A percentile compares a stretch with the other conserved stretches of the same genome.
Evolutionary conservation across 495 filamentous ascomycete species (phyloP).

Genomic region (Talaromyces trachyspermus): DNA sequence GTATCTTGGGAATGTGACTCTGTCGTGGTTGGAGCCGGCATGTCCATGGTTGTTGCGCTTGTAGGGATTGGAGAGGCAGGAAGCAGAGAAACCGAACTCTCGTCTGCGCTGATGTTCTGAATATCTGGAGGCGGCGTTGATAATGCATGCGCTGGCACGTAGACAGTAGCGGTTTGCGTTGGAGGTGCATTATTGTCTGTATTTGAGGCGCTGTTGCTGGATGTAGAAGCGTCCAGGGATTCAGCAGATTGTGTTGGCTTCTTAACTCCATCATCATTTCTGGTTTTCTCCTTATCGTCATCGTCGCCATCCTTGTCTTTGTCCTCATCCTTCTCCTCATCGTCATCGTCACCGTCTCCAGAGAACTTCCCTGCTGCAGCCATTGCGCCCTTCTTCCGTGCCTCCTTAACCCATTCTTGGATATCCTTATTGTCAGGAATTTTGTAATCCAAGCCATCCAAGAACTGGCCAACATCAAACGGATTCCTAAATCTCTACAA

Average conservation of each 20-base stretch:
- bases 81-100: neutral
- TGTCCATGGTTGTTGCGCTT: neutral
- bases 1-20: neutral
- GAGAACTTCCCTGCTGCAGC: neutral
- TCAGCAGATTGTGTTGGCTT: neutral
- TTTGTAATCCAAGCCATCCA: neutral
- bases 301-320: neutral
- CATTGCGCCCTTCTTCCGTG: slow-evolving; percentile 4
- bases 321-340: neutral
- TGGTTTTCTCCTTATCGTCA: neutral
- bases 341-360: neutral
- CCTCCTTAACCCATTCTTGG: slow-evolving; percentile 4
- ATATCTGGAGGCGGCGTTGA: neutral
- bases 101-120: neutral
- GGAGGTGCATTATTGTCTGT: neutral
- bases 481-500: slow-evolving; percentile 4
- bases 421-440: slow-evolving; percentile 6
- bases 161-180: neutral
- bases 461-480: slow-evolving; percentile 4
- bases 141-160: neutral
- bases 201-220: neutral
- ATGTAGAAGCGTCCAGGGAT: neutral
- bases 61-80: neutral
- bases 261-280: neutral
- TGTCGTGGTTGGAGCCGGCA: neutral